Base-by-base conservation (phyloP, 1,284 basidiomycete species). In the Testicularia cyperi region DNA sequence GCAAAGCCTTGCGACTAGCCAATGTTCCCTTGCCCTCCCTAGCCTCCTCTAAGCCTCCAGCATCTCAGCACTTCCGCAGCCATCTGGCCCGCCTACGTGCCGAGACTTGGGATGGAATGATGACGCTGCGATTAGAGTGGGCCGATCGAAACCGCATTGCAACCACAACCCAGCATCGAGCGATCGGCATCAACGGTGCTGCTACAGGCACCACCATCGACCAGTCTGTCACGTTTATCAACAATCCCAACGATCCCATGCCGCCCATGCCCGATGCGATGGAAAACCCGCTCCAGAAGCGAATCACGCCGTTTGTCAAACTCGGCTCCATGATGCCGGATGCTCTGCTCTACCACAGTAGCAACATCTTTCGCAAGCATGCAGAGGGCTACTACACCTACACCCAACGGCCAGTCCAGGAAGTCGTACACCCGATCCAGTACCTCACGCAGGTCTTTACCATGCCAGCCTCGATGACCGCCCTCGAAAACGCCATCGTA, bases 381-480 rank as follows among this genome's bases (percentile, higher is more conserved):
- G 14, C 2, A 8, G 2, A 2, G 0, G 10, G 5, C 13, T 31
- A 22, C 5, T 51, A 39, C 18, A 8, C 9, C 0, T 12, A 18
- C 2, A 8, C 45, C 6, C 24, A 27, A 1, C 13, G 15, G 7
- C 20, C 6, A 0, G 15, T 37, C 5, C 48, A 44, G 13, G 25
- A 38, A 15, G 25, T 29, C 2, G 24, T 58, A 5, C 55, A 58
- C 27, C 55, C 55, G 0, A 38, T 58, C 10, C 47, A 58, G 14
- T 58, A 58, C 27, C 2, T 41, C 12, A 16, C 16, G 12, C 26
- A 44, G 12, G 33, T 58, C 32, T 4, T 58, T 15, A 26, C 26
- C 2, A 41, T 52, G 10, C 14, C 15, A 15, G 26, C 44, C 18
- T 39, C 19, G 3, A 44, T 41, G 0, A 31, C 44, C 2, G 20